phyloP scores from a whole-genome alignment of 805 yeast genomes.

The Nakazawaea wickerhamii region DNA sequence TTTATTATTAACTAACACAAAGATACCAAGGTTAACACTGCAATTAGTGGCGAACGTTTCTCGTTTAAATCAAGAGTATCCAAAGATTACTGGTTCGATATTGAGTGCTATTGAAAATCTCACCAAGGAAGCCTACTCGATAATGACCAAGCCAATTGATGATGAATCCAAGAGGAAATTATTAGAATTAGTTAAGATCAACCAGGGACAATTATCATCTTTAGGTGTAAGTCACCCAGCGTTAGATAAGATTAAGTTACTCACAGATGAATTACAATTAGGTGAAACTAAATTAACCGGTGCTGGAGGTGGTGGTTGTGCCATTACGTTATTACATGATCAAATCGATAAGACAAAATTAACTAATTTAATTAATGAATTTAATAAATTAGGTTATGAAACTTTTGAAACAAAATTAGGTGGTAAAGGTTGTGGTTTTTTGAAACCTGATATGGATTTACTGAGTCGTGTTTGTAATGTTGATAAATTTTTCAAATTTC shows the following conservation, averaged over 20 bases:
- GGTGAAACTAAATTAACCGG: conserved; percentile 96
- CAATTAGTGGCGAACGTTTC: conserved; percentile 75
- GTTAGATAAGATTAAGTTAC: conserved; percentile 66
- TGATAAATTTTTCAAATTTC: conserved; percentile 33
- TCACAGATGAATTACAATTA: conserved; percentile 56
- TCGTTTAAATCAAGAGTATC: conserved; percentile 42
- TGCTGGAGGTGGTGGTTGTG: conserved; percentile 99
- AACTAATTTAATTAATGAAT: conserved; percentile 30
- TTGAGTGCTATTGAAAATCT: conserved; percentile 73
- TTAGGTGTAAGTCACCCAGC: conserved; percentile 91
- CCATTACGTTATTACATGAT: conserved; percentile 71
- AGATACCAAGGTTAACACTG: conserved; percentile 84
- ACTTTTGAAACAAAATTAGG: conserved; percentile 80
- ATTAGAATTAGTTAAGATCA: conserved; percentile 63
- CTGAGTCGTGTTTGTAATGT: conserved; percentile 18
- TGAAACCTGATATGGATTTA: conserved; percentile 19
- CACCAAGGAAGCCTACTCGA: conserved; percentile 64
- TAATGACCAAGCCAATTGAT: conserved; percentile 50
- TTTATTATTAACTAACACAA: conserved; percentile 77
- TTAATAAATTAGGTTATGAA: conserved; percentile 51
- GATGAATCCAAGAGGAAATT: conserved; percentile 40
- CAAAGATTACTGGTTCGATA: conserved; percentile 51
- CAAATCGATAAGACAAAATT: conserved; percentile 29
- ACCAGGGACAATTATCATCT: conserved; percentile 82
- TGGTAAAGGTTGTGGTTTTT: conserved; percentile 79